These are phyloP conservation scores for Stentor coeruleus DNA, from an alignment of 73 alveolate genomes.

Conservation along the genomic window DNA sequence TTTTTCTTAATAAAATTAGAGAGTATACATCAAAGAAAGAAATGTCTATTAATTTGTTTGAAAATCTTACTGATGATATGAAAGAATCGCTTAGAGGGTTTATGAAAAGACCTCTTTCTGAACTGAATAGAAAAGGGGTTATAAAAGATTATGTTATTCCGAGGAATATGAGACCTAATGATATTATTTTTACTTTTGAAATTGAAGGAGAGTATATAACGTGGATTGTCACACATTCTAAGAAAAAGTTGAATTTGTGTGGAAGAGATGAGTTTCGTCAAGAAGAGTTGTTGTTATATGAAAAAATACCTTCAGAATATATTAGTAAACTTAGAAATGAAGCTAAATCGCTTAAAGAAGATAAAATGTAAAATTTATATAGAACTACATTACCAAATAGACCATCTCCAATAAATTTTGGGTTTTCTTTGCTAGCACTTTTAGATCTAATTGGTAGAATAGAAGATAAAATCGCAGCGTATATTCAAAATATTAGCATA, in stretches of 20 bases:
- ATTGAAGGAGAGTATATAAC: conserved; percentile 1
- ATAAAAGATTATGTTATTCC: not conserved
- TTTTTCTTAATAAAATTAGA: conserved; percentile 2
- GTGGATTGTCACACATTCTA: not conserved
- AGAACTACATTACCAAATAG: not conserved
- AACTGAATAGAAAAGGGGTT: not conserved
- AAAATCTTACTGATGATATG: conserved; percentile 8
- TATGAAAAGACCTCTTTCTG: not conserved
- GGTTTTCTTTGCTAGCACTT: not conserved
- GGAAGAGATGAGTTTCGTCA: conserved; percentile 20
- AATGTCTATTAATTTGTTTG: not conserved
- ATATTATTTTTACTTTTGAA: conserved; percentile 11
- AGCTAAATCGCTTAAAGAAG: not conserved
- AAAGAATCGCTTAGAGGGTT: conserved; percentile 1
- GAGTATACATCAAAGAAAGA: not conserved
- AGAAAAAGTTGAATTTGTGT: not conserved
- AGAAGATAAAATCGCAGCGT: conserved; percentile 15
- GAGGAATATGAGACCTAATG: not conserved
- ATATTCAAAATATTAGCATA: not conserved
- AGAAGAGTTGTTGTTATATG: not conserved
- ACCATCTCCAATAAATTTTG: not conserved
- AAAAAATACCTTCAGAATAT: not conserved
- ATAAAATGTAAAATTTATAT: not conserved
- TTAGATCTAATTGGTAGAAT: not conserved
- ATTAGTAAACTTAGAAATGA: not conserved